A percentile compares a stretch with the other conserved stretches of the same genome.
Evolutionary conservation across 2,329 filamentous ascomycete species (phyloP).

Genomic region (Aspergillus tamarii): DNA sequence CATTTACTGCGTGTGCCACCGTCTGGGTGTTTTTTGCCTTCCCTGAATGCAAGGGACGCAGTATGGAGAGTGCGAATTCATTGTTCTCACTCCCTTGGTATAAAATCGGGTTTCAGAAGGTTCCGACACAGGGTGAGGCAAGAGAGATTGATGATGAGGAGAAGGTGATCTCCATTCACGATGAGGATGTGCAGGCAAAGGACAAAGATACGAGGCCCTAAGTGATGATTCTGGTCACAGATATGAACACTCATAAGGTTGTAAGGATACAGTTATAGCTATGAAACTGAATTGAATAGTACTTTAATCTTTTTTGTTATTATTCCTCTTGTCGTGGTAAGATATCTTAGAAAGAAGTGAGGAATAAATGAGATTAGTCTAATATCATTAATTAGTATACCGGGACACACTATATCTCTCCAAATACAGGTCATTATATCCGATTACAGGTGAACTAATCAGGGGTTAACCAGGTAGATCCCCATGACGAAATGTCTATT

Average conservation of each 20-base stretch:
- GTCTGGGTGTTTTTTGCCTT: slow-evolving; percentile 23
- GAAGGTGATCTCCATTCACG: neutral
- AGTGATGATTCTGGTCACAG: neutral
- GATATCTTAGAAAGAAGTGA: rapidly evolving
- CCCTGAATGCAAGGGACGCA: slow-evolving; percentile 23
- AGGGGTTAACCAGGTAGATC: too few species aligned
- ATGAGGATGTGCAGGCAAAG: neutral
- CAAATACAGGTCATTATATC: too few species aligned
- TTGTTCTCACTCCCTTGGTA: slow-evolving; percentile 22
- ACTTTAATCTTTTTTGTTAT: too few species aligned
- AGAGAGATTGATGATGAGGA: neutral
- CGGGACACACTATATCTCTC: too few species aligned
- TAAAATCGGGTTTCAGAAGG: slow-evolving; percentile 15
- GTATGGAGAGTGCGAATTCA: slow-evolving; percentile 18
- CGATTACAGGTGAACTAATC: too few species aligned
- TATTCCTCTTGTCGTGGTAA: too few species aligned
- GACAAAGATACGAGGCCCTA: neutral
- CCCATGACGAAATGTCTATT: too few species aligned
- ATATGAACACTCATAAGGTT: too few species aligned
- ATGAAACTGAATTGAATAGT: too few species aligned
- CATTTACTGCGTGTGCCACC: slow-evolving; percentile 18
- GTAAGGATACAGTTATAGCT: too few species aligned
- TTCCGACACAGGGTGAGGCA: neutral
- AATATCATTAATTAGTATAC: too few species aligned
- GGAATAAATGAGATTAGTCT: too few species aligned